Evolutionary conservation across 441 rosid genomes (phyloP), one percentile per base, ranked within the genome.

Genomic region (Biscutella laevigata): DNA sequence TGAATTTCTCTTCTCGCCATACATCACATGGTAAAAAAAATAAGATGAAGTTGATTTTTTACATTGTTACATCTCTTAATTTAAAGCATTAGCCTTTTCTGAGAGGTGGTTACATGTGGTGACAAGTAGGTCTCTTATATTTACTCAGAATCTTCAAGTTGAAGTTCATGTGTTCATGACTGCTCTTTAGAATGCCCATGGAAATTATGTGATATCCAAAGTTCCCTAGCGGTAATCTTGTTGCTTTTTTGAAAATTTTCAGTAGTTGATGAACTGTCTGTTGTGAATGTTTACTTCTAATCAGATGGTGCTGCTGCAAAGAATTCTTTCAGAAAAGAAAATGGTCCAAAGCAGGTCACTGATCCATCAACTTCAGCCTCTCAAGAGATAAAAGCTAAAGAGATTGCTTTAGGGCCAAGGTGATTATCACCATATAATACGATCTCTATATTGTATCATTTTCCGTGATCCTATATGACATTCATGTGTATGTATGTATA

Each of bases 281-380:
- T 64, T 62, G 10, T 48, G 28, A 57, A 34, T 69, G 50, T 67
- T 43, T 46, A 50, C 63, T 50, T 66, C 66, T 68, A 45, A 48
- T 68, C 74, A 90, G 97, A 84, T 77, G 77, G 71, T 67, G 76
- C 77, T 54, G 78, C 72, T 59, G 74, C 81, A 56, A 84, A 68
- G 79, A 70, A 57, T 59, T 77, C 69, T 59, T 78, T 72, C 65
- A 87, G 72, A 77, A 72, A 59, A 29, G 74, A 68, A 62, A 84
- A 77, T 64, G 71, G 68, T 60, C 56, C 70, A 36, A 85, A 82
- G 57, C 81, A 81, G 72, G 74, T 67, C 61, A 57, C 57, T 33
- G 75, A 59, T 46, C 66, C 72, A 46, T 75, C 78, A 11, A 53
- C 70, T 29, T 74, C 77, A 51, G 45, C 68, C 36, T 70, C 78